Base-by-base conservation (phyloP, 495 filamentous ascomycete genomes). In the Chaetomidium leptoderma region DNA sequence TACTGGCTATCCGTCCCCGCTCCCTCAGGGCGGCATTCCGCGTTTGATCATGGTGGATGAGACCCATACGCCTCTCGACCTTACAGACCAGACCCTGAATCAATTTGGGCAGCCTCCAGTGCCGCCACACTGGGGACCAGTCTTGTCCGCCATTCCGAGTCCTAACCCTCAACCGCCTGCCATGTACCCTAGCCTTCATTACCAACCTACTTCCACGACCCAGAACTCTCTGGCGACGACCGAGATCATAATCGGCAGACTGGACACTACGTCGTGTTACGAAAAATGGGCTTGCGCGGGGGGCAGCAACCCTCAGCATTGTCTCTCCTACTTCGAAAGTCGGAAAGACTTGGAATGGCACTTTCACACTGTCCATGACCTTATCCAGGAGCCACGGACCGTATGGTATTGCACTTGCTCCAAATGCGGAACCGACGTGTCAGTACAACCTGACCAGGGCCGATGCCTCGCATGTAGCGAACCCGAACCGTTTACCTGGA, bases 281-380 rank as follows among this genome's bases (percentile, higher is more conserved):
- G 19, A 44, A 21, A 24, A 44, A 19, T 66, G 60, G 61, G 43
- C 52, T 4, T 66, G 64, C 29, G 7, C 21, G 6, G 39, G 50
- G 29, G 54, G 55, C 23, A 53, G 51, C 23, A 30, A 55, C 19
- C n/a, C n/a, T n/a, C n/a, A n/a, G n/a, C n/a, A n/a, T n/a, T n/a
- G n/a, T n/a, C n/a, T n/a, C n/a, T n/a, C n/a, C n/a, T n/a, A n/a
- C n/a, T n/a, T n/a, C n/a, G n/a, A n/a, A n/a, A n/a, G n/a, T n/a
- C n/a, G n/a, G n/a, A n/a, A n/a, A n/a, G n/a, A n/a, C n/a, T n/a
- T n/a, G n/a, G n/a, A n/a, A n/a, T n/a, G n/a, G n/a, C n/a, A n/a
- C n/a, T n/a, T n/a, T n/a, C n/a, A n/a, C n/a, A n/a, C n/a, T n/a
- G n/a, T n/a, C n/a, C n/a, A n/a, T n/a, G n/a, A n/a, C n/a, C n/a